phyloP scores from a whole-genome alignment of 2,329 filamentous ascomycete species.

The Calonectria hawksworthii region DNA sequence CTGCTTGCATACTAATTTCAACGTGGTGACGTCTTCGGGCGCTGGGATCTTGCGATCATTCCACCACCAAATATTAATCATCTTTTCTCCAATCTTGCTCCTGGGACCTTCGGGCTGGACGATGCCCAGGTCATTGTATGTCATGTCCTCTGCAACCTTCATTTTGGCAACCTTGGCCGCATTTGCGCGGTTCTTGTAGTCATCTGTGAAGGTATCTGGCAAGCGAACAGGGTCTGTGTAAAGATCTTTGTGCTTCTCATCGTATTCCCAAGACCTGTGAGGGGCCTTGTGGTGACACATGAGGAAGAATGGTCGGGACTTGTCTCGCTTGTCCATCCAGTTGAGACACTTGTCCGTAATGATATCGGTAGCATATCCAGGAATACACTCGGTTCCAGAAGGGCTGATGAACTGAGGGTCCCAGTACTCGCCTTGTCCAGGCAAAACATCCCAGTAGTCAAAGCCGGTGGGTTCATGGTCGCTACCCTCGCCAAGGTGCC shows the following conservation, averaged over 20 bases:
- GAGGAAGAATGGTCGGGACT: constrained; percentile 62
- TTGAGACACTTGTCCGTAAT: constrained; percentile 64
- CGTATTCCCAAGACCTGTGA: constrained; percentile 65
- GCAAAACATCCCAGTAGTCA: constrained; percentile 65
- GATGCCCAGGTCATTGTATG: constrained; percentile 64
- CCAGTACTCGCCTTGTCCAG: constrained; percentile 66
- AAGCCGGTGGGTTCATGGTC: constrained; percentile 63
- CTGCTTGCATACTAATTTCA: constrained; percentile 60
- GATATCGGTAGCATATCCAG: constrained; percentile 65
- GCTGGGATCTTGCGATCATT: constrained; percentile 46
- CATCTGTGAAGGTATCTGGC: constrained; percentile 66
- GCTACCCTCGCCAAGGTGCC: constrained; percentile 65
- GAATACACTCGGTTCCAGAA: constrained; percentile 45
- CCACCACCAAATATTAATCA: constrained; percentile 41
- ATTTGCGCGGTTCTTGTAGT: constrained; percentile 67
- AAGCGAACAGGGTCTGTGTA: constrained; percentile 61
- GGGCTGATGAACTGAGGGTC: constrained; percentile 64
- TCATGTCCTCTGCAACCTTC: constrained; percentile 64
- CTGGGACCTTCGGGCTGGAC: constrained; percentile 63
- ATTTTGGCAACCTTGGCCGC: constrained; percentile 65
- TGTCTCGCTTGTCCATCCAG: constrained; percentile 53
- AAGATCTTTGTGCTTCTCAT: constrained; percentile 61
- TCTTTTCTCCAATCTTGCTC: constrained; percentile 52
- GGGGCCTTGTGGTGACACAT: constrained; percentile 72
- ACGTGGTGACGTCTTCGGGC: constrained; percentile 29